Percentiles rank a stretch among this genome's conserved stretches.
Conservation (phyloP, 2,329 filamentous ascomycete species). For the Huntiella omanensis region DNA sequence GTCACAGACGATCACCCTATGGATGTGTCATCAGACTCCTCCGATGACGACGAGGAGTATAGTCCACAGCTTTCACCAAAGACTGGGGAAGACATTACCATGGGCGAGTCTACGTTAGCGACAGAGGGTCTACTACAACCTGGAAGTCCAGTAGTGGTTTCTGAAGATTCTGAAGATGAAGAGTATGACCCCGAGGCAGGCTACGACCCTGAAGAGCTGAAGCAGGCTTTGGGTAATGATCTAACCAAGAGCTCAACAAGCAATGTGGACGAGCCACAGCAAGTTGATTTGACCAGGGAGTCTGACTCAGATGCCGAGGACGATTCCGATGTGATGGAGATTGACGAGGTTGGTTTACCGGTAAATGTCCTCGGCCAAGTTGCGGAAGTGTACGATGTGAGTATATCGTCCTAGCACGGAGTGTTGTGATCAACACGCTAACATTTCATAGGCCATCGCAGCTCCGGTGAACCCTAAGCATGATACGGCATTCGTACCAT, state of each 20-base stretch:
- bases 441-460: conserved; percentile 1
- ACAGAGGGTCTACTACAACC: too few relatives aligned
- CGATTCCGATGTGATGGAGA: too few relatives aligned
- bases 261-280: too few relatives aligned
- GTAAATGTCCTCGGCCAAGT: neutral
- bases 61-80: too few relatives aligned
- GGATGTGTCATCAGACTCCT: conserved; percentile 2
- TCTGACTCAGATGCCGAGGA: too few relatives aligned
- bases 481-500: conserved; percentile 30
- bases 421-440: neutral
- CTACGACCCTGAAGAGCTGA: neutral
- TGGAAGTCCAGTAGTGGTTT: neutral
- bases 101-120: too few relatives aligned
- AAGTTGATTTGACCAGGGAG: too few relatives aligned
- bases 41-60: neutral
- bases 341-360: too few relatives aligned
- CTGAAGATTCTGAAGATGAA: conserved; percentile 1
- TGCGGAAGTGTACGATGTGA: neutral
- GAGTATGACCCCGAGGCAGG: conserved; percentile 1
- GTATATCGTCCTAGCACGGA: neutral
- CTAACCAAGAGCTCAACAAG: too few relatives aligned
- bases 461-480: conserved; percentile 2
- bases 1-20: neutral
- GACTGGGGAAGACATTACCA: too few relatives aligned
- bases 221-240: too few relatives aligned